phyloP scores from a whole-genome alignment of 2,329 filamentous ascomycete species.

The Coleophoma crateriformis region DNA sequence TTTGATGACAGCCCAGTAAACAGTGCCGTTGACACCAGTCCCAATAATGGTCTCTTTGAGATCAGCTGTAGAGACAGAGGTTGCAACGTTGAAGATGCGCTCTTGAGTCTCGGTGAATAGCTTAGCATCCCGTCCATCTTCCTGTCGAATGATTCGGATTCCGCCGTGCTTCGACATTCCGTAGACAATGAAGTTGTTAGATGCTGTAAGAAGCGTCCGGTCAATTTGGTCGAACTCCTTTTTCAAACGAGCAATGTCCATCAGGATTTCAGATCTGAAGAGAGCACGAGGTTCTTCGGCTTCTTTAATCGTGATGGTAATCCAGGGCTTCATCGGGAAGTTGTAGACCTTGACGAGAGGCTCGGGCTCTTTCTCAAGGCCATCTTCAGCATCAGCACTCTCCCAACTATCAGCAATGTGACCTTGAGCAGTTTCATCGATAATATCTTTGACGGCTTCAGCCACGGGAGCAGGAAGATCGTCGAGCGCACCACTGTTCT shows the following conservation, averaged over 20 bases:
- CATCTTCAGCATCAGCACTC: conserved; percentile 69
- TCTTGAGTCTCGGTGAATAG: conserved; percentile 89
- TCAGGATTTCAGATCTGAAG: conserved; percentile 74
- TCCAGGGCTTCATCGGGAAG: conserved; percentile 95
- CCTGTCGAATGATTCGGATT: conserved; percentile 87
- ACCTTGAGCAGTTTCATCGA: conserved; percentile 47
- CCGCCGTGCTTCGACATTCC: conserved; percentile 91
- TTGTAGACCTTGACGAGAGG: conserved; percentile 78
- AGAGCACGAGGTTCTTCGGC: conserved; percentile 50
- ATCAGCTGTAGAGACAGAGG: conserved; percentile 63
- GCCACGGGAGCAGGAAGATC: conserved; percentile 46
- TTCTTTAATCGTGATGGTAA: conserved; percentile 72
- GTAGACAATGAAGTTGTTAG: conserved; percentile 88
- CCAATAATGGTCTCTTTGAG: conserved; percentile 78
- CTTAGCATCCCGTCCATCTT: conserved; percentile 86
- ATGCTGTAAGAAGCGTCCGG: conserved; percentile 84
- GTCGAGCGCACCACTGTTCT: conserved; percentile 48
- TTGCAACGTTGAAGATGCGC: conserved; percentile 88
- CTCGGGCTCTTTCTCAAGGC: conserved; percentile 58
- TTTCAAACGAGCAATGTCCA: conserved; percentile 91
- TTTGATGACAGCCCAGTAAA: conserved; percentile 89
- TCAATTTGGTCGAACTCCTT: conserved; percentile 98
- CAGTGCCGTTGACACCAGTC: conserved; percentile 88
- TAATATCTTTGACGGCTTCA: conserved; percentile 50
- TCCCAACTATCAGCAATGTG: conserved; percentile 84